Conservation (phyloP, 495 filamentous ascomycete species). For the Paragyromitra xinjiangensis region DNA sequence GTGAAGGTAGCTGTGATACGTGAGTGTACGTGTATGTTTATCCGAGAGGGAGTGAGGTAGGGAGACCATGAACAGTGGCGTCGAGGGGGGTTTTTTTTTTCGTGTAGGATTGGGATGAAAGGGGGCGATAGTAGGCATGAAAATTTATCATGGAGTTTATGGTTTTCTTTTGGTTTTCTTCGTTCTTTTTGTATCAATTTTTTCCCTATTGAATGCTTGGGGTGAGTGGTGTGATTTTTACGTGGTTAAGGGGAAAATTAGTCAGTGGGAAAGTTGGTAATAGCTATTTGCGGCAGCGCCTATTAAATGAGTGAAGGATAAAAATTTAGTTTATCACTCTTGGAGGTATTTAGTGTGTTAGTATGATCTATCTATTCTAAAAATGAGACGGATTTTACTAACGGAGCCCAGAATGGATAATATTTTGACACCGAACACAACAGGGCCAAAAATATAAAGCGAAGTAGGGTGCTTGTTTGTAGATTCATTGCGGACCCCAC, state of each 20-base stretch:
- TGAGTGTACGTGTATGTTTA: conserved; percentile 22
- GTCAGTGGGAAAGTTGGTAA: neutral
- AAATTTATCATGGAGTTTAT: conserved; percentile 38
- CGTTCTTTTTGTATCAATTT: conserved; percentile 2
- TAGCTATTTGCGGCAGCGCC: neutral
- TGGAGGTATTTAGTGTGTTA: neutral
- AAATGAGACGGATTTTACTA: neutral
- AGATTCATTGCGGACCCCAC: neutral
- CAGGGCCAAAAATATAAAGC: neutral
- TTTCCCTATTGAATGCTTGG: neutral
- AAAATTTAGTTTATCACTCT: neutral
- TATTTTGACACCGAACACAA: neutral
- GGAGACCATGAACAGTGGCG: conserved; percentile 7
- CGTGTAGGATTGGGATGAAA: conserved; percentile 7
- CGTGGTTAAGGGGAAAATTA: neutral
- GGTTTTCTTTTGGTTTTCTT: conserved; percentile 21
- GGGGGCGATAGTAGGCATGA: conserved; percentile 9
- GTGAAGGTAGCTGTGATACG: neutral
- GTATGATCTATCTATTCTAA: neutral
- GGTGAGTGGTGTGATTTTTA: neutral
- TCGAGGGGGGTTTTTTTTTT: conserved; percentile 22
- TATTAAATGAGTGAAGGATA: neutral
- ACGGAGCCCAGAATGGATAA: neutral
- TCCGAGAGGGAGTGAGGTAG: neutral
- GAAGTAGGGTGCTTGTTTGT: neutral